Evolutionary conservation across 441 rosid species (phyloP).

Genomic region (Arabidopsis hybrid): DNA sequence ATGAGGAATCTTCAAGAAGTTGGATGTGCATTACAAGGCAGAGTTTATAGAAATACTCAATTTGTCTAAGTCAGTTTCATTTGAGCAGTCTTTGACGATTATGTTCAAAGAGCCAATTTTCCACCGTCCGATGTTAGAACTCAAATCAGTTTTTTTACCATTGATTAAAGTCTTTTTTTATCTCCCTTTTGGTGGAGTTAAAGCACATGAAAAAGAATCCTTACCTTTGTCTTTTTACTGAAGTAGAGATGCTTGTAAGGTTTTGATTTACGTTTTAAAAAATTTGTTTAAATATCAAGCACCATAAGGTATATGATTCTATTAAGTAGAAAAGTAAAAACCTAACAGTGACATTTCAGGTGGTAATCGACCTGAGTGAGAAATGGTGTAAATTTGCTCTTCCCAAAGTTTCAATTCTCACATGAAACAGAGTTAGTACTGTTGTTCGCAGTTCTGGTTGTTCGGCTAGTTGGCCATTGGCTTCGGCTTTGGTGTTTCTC

Average conservation of each 20-base stretch:
- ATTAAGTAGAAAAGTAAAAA: too few species aligned
- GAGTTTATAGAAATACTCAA: background rate
- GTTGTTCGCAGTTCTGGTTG: too few species aligned
- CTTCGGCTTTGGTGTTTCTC: background rate
- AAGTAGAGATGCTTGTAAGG: background rate
- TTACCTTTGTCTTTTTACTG: background rate
- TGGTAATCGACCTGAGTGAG: too few species aligned
- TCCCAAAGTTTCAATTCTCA: too few species aligned
- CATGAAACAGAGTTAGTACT: too few species aligned
- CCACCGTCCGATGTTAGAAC: background rate
- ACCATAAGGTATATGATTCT: background rate
- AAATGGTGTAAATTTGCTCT: background rate
- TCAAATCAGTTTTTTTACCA: background rate
- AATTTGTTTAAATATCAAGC: background rate
- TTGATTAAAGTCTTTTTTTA: too few species aligned
- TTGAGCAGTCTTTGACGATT: conserved; percentile 4
- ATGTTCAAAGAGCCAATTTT: background rate
- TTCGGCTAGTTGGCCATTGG: background rate
- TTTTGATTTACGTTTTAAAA: background rate
- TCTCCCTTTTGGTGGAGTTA: background rate
- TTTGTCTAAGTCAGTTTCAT: background rate
- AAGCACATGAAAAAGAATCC: background rate
- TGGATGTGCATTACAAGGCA: conserved; percentile 68
- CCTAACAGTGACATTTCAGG: background rate
- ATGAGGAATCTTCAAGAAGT: conserved; percentile 48